Base-by-base conservation (phyloP, 805 yeast genomes). In the Starmerella lactis-condensi region DNA sequence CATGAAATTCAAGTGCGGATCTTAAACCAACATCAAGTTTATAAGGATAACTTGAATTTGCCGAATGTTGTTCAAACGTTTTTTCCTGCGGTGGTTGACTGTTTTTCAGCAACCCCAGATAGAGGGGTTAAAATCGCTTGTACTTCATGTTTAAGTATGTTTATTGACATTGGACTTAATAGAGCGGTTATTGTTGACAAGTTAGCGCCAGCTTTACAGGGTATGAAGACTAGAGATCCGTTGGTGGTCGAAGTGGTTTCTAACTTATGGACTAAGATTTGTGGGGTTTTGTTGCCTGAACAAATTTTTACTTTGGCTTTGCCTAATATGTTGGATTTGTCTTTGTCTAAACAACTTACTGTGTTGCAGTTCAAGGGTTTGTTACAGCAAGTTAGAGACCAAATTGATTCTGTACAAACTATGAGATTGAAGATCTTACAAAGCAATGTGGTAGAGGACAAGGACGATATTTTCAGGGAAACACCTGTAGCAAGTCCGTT, bases 81-180 rank as follows among this genome's bases (percentile, higher is more conserved):
- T n/a, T 69, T 77, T 49, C 92, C 93, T 2, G 55, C 69, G 27
- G 58, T 81, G 12, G 66, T 79, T 27, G 64, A 62, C 27, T 64
- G 79, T 6, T 89, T 85, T 53, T 67, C 81, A 23, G 75, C 79
- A 27, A 89, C 98, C 1, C 78, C 83, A 0, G 69, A 89, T 18
- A 58, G 83, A 21, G 69, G 76, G 4, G 75, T 89, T 17, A 85
- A 89, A 46, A 57, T 75, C 12, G 62, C 48, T 10, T 34, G 43
- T 7, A 37, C 42, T 3, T 23, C 32, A 20, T 27, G 34, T 11
- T 32, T 43, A 12, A 17, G 22, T n/a, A 34, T 28, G 5, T 34
- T 44, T 28, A 34, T 44, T 2, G 17, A 29, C 7, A 24, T 33
- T 20, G 38, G 37, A 13, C 61, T 82, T 32, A 93, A 83, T 43